Evolutionary conservation across 1,284 basidiomycete genomes (phyloP), one percentile per base, ranked within the genome.

Genomic region (Marasmius oreades): DNA sequence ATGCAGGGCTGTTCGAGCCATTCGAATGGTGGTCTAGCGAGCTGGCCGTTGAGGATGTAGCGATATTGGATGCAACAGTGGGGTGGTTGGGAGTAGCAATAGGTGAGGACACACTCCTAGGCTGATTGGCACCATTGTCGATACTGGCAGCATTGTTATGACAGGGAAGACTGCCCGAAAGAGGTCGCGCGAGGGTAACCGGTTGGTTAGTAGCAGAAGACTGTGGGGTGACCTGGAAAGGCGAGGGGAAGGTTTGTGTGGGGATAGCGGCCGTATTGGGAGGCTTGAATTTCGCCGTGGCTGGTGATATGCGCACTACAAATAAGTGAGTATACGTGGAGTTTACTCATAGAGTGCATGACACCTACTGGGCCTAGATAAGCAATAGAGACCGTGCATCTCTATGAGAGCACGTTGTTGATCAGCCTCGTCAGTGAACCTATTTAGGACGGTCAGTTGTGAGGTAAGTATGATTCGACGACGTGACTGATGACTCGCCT

Each of bases 351-450:
- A 23, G 36, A 51, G 45, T 55, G 58, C 46, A 47, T 47, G 59
- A 60, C 50, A 76, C 87, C 62, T 70, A 93, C 91, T 92, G 22
- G 91, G 90, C 59, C 90, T 81, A 45, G 90, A 92, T 51, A 92
- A 78, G 66, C 91, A 93, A 64, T 92, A 92, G 7, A 93, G 75
- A 14, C 91, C 91, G 62, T 93, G 91, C 91, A 93, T 93, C 71
- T 95, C 93, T 55, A 90, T 86, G 55, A 95, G 76, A 4, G 92
- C 92, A 52, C 93, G 86, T 66, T 92, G 88, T 69, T 93, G 91
- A 70, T 95, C 93, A 42, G 82, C 74, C 70, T 94, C 91, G 60
- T 93, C 90, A 5, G 88, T 89, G 69, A 95, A 95, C 59, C 88
- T 91, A 62, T 33, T 46, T 23, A 60, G 51, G 53, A 59, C 51